Base-by-base conservation (phyloP, 164 flowering plant species). In the Tetracentron sinense region DNA sequence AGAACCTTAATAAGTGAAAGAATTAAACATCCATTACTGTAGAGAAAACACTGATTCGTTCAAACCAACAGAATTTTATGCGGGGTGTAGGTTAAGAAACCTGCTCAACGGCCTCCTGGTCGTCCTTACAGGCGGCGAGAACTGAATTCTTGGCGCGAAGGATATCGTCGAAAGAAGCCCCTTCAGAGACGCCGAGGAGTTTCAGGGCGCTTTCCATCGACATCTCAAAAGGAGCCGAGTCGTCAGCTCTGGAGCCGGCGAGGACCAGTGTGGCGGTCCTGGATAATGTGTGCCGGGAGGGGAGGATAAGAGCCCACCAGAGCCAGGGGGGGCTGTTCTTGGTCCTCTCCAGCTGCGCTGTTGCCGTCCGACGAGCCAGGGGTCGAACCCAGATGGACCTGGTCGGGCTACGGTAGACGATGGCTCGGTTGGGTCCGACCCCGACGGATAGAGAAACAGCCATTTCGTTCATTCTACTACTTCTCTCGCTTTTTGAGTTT, bases 131-230 rank as follows among this genome's bases (percentile, higher is more conserved):
- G 25, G 81, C 19, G 7, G 87, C 87, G 38, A 93, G 42, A 42
- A 82, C 81, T 2, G 86, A 74, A 25, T 90, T 93, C 82, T 85
- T 93, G 54, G 98, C 97, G 33, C 90, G 78, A 50, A 92, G 83
- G 52, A 90, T 88, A 25, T 92, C 96, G 31, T 90, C 98, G 60
- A 92, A 90, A 16, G 90, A 82, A 7, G 93, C 91, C 0, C 84
- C 88, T 42, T 90, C 92, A 0, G 90, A 72, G 20, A 93, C 90
- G 0, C 97, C 96, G 35, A 93, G 82, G 15, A 93, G 76, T 76
- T 90, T 88, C 58, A 87, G 79, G 2, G 98, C 98, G 79, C 53
- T 85, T 81, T 93, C 96, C 56, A 88, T 79, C 12, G 97, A 84
- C 97, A 90, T 87, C 85, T 82, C 94, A 56, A 56, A n/a, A n/a